phyloP scores from a whole-genome alignment of 371 early-diverging fungal genomes.

The Rhizopus stolonifer region DNA sequence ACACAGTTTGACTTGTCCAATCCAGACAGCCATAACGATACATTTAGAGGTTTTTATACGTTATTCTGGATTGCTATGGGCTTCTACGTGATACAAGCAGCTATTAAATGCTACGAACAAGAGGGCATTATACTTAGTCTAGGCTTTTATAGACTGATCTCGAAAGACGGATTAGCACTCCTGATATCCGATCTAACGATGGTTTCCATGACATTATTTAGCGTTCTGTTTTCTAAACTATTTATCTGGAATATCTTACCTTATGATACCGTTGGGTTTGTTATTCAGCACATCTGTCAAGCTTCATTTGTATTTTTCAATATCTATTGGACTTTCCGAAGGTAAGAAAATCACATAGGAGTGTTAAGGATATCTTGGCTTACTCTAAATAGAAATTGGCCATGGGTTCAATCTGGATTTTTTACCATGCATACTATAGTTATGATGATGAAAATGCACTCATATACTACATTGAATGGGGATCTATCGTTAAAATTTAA shows the following conservation, averaged over 20 bases:
- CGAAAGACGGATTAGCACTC: constrained; percentile 64
- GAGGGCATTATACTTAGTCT: constrained; percentile 70
- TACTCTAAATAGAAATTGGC: constrained; percentile 68
- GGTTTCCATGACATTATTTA: constrained; percentile 60
- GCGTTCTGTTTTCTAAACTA: constrained; percentile 61
- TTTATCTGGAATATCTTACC: constrained; percentile 56
- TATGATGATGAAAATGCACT: constrained; percentile 95
- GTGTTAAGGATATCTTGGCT: too few species aligned
- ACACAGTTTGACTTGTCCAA: constrained; percentile 48
- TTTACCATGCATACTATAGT: constrained; percentile 87
- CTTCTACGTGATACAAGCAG: constrained; percentile 70
- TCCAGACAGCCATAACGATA: constrained; percentile 46
- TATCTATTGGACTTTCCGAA: constrained; percentile 68
- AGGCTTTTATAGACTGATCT: constrained; percentile 61
- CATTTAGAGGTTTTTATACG: constrained; percentile 86
- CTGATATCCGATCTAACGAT: constrained; percentile 69
- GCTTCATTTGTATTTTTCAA: constrained; percentile 59
- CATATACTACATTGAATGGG: constrained; percentile 78
- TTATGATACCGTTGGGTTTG: constrained; percentile 52
- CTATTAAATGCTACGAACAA: constrained; percentile 65
- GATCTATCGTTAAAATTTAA: constrained; percentile 59
- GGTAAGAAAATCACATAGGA: constrained; percentile 31
- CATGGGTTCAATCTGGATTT: constrained; percentile 89
- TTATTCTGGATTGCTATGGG: constrained; percentile 91
- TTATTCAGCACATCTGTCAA: constrained; percentile 75